These are phyloP conservation scores for Prunus dulcis DNA, from an alignment of 306 rosid genomes.

Conservation along the genomic window DNA sequence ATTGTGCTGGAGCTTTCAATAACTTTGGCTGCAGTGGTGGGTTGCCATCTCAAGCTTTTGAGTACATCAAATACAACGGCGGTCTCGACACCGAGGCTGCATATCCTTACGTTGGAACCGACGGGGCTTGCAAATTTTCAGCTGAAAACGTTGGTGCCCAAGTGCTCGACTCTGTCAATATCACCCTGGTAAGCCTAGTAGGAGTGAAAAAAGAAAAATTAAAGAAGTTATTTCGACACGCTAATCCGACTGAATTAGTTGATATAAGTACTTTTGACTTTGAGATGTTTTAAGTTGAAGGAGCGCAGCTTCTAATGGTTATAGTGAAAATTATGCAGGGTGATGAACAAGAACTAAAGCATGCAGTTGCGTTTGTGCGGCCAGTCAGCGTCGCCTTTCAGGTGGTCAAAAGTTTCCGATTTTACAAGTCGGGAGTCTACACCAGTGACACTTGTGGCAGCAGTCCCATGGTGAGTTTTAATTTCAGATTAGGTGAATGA, in stretches of 20 bases:
- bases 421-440: conserved; percentile 76
- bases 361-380: conserved; percentile 78
- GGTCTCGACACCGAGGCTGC: conserved; percentile 87
- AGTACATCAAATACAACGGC: conserved; percentile 83
- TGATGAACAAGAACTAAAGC: conserved; percentile 86
- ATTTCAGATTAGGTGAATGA: conserved; percentile 14
- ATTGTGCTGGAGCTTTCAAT: conserved; percentile 86
- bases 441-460: conserved; percentile 67
- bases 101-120: conserved; percentile 67
- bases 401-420: conserved; percentile 50
- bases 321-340: conserved; percentile 44
- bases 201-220: background rate
- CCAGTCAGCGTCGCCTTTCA: conserved; percentile 95
- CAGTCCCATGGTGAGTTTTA: conserved; percentile 58
- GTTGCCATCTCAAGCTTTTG: conserved; percentile 96
- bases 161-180: conserved; percentile 68
- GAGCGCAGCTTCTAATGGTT: background rate
- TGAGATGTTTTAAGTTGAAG: background rate
- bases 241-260: too few species aligned
- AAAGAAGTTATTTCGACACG: background rate
- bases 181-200: conserved; percentile 57
- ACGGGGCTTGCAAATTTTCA: conserved; percentile 61
- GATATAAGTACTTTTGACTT: background rate
- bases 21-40: conserved; percentile 91
- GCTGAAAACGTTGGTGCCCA: conserved; percentile 60